Evolutionary conservation across 2,329 filamentous ascomycete genomes (phyloP).

Genomic region (Fusarium chaquense): DNA sequence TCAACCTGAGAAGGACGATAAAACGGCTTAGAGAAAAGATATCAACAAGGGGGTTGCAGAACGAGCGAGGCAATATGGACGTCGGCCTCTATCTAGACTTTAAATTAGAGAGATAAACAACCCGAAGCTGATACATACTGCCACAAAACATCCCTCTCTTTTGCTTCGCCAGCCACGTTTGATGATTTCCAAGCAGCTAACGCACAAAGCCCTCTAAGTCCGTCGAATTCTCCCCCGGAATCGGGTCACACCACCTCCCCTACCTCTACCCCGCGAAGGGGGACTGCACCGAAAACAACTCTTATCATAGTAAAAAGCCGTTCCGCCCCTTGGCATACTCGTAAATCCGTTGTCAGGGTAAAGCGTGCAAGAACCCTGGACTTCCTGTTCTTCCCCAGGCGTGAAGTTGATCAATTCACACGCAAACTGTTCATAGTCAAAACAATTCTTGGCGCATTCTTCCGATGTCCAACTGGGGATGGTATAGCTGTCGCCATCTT

Average conservation of each 20-base stretch:
- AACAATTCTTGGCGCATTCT: constrained; percentile 8
- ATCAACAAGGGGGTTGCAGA: not conserved
- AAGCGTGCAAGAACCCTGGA: constrained; percentile 2
- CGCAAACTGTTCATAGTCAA: not conserved
- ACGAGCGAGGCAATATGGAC: not conserved
- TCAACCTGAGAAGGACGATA: fast-evolving
- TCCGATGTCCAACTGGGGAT: not conserved
- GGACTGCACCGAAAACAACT: constrained; percentile 11
- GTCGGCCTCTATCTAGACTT: fast-evolving
- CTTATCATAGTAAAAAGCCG: constrained; percentile 5
- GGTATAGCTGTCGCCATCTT: not conserved
- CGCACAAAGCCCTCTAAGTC: not conserved
- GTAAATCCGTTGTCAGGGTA: constrained; percentile 2
- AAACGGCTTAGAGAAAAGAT: not conserved
- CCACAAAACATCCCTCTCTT: no score
- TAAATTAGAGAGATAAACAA: not conserved
- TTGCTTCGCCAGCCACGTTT: no score
- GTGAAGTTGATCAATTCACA: constrained; percentile 9
- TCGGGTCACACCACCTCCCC: not conserved
- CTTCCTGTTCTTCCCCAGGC: not conserved
- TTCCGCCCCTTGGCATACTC: not conserved
- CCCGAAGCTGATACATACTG: no score
- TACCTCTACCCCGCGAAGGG: not conserved
- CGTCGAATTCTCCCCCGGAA: constrained; percentile 3
- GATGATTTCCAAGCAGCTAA: no score